phyloP scores from a whole-genome alignment of 2,329 filamentous ascomycete species.

The Sporothrix brunneoviolacea region DNA sequence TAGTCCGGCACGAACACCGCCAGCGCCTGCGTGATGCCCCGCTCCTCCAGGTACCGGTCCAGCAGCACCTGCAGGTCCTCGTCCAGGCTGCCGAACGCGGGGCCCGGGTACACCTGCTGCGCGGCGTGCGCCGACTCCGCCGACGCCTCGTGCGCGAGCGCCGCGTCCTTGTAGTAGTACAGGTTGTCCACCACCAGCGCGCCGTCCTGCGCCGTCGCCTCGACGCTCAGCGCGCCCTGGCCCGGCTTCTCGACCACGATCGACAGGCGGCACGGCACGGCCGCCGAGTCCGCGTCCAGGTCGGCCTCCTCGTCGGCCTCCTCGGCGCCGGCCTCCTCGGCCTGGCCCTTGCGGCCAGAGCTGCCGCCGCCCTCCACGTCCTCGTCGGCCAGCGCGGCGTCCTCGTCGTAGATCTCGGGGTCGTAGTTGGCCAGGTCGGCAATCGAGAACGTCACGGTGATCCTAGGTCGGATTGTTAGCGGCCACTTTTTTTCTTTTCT shows the following conservation, averaged over 20 bases:
- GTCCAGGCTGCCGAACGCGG: constrained; percentile 88
- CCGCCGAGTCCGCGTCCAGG: constrained; percentile 41
- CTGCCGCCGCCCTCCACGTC: constrained; percentile 38
- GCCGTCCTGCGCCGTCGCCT: constrained; percentile 80
- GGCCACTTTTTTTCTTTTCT: not conserved
- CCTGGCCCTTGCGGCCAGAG: constrained; percentile 29
- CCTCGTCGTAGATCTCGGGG: constrained; percentile 52
- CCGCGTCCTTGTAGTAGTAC: constrained; percentile 74
- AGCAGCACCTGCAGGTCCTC: constrained; percentile 90
- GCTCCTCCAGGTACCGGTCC: constrained; percentile 91
- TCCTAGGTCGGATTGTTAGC: constrained; percentile 24
- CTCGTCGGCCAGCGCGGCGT: constrained; percentile 48
- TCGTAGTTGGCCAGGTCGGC: constrained; percentile 68
- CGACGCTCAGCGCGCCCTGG: constrained; percentile 79
- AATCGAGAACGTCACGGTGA: constrained; percentile 75
- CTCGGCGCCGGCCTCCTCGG: constrained; percentile 49
- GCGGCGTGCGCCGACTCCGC: constrained; percentile 72
- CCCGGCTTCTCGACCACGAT: constrained; percentile 82
- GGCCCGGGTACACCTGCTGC: constrained; percentile 77
- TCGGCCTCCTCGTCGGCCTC: constrained; percentile 51
- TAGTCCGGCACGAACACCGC: constrained; percentile 92
- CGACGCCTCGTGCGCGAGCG: constrained; percentile 67
- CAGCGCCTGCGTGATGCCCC: constrained; percentile 79
- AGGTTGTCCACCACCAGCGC: constrained; percentile 84
- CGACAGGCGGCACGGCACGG: constrained; percentile 75